Evolutionary conservation across 495 filamentous ascomycete species (phyloP), one percentile per base, ranked within the genome.

Genomic region (Lentithecium fluviatile): DNA sequence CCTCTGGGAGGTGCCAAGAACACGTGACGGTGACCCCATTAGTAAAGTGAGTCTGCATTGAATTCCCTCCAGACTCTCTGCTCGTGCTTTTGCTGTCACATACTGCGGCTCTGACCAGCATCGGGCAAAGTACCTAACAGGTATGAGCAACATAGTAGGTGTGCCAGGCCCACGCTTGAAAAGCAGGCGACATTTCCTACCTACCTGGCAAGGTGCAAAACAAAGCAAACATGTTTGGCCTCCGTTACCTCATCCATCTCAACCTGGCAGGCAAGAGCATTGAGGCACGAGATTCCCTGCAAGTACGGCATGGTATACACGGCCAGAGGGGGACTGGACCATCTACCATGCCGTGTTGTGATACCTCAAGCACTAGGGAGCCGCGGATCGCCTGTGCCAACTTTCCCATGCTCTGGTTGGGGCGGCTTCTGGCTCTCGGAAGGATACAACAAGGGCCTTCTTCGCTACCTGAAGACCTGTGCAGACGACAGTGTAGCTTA

Each of bases 401-500:
- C 46, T 49, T 32, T 32, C 21, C 46, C 17, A 49, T 49, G 26
- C 4, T 32, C 17, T n/a, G 21, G 58, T 73, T 56, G 20, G 70
- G 58, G 20, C 10, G 20, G 64, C 65, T 47, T 62, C 64, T 26
- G 40, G 36, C 58, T 71, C 56, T 65, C 69, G 62, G 42, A 70
- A 73, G 34, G 64, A 69, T 52, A 70, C 56, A 45, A 70, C 54
- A 20, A 70, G 29, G 63, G 69, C 68, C 23, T 36, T 38, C 49
- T 60, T 43, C 40, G 4, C 45, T 51, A 43, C 48, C 29, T 53
- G 45, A 52, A 45, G 40, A 62, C 58, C 64, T 51, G 11, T 68
- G 61, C 68, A 70, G 57, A 65, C 42, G 51, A 73, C 69, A 1
- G 68, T 72, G 58, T 71, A 73, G 53, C 71, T 70, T 50, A 68